Base-by-base conservation (phyloP, 2,329 filamentous ascomycete genomes). In the Diplocarpon rosae region DNA sequence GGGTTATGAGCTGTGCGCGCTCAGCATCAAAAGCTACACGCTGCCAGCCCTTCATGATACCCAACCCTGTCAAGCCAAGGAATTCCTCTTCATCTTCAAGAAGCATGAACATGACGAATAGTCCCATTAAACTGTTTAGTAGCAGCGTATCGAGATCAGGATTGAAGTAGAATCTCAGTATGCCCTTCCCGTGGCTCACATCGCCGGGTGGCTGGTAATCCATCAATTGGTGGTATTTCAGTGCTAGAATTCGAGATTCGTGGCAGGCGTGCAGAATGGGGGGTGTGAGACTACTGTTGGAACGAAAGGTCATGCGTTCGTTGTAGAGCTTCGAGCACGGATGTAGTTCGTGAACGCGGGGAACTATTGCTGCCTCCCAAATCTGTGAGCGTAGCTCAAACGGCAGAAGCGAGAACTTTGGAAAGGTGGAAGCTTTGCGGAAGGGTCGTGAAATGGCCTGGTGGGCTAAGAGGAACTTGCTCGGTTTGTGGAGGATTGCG, bases 401-500 rank as follows among this genome's bases (percentile, higher is more conserved):
- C 1, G 58, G 58, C 1, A 60, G 53, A 1, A 49, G 28, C 8
- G 29, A n/a, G 43, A 60, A 59, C 20, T 33, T 46, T 13, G 20
- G 35, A 37, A 59, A 56, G n/a, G n/a, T 37, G 3, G 50, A 44
- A 14, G 38, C 31, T 13, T 42, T 35, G 28, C 34, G 47, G 46
- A 54, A 44, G 10, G 47, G 42, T n/a, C 15, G 45, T 14, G 42
- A 37, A 15, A 58, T 28, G 66, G 59, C 86, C 93, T 62, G 94
- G 82, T 0, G 85, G 90, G 28, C 84, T 80, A 60, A 94, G 87
- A 56, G 95, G 35, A 85, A 80, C 39, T 89, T 83, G 0, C 39
- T 20, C 4, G 36, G 28, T 20, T 33, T 40, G 20, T n/a, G 35
- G 29, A 37, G 16, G 24, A 39, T 43, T 8, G 35, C 10, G 17